A percentile compares a stretch with the other conserved stretches of the same genome.
phyloP scores from a whole-genome alignment of 805 yeast genomes.

The Diddensiella transvaalensis region DNA sequence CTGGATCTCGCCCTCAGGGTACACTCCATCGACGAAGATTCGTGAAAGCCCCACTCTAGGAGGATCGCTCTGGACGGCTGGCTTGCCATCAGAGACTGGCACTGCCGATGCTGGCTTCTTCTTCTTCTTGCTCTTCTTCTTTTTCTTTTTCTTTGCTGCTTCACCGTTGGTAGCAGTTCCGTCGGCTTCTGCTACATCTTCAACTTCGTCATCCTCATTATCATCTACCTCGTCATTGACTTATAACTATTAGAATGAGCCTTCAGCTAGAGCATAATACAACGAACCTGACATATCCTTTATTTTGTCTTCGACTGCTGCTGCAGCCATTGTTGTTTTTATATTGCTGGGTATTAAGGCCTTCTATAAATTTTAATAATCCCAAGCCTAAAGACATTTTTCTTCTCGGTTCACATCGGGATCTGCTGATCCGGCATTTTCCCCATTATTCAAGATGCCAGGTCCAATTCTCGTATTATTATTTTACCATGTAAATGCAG shows the following conservation, averaged over 20 bases:
- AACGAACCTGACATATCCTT: background rate
- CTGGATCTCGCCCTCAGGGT: slow-evolving; percentile 85
- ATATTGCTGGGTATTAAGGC: too few relatives aligned
- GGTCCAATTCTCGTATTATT: too few relatives aligned
- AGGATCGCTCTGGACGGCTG: slow-evolving; percentile 43
- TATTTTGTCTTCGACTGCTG: background rate
- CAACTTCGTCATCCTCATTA: slow-evolving; percentile 33
- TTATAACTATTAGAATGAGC: background rate
- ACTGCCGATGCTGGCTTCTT: slow-evolving; percentile 37
- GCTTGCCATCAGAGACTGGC: slow-evolving; percentile 15
- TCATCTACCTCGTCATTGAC: slow-evolving; percentile 5
- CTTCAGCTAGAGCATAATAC: slow-evolving; percentile 2
- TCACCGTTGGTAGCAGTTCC: slow-evolving; percentile 25
- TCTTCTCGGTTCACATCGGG: too few relatives aligned
- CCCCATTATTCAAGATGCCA: too few relatives aligned
- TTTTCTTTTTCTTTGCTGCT: slow-evolving; percentile 52
- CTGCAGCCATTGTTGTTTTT: too few relatives aligned
- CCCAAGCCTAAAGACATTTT: too few relatives aligned
- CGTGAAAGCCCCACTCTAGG: slow-evolving; percentile 61
- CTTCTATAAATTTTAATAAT: too few relatives aligned
- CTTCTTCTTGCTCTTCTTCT: slow-evolving; percentile 47
- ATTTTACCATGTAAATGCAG: too few relatives aligned
- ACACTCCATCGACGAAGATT: slow-evolving; percentile 65
- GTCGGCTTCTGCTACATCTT: slow-evolving; percentile 29
- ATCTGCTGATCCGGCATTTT: too few relatives aligned